Percentiles rank a stretch among this genome's conserved stretches.
Evolutionary conservation across 352 stramenopile species (phyloP).

Genomic region (Phytophthora aleatoria): DNA sequence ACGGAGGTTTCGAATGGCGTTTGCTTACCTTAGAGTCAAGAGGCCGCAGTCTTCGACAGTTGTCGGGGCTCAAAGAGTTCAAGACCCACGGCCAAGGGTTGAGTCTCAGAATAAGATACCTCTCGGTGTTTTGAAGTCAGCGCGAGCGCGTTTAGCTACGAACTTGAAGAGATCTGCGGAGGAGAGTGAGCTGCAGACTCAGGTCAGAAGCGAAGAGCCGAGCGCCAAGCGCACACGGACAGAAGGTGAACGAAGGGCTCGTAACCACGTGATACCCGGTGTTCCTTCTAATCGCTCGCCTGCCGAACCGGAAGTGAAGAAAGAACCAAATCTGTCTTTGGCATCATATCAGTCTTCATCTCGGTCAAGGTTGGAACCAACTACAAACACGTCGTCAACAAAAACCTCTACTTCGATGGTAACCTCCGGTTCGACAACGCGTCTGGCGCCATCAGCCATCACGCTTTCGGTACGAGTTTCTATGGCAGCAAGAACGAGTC

Average conservation of each 20-base stretch:
- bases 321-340: not conserved
- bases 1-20: constrained; percentile 28
- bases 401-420: constrained; percentile 1
- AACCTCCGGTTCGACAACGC: not conserved
- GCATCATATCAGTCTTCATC: constrained; percentile 2
- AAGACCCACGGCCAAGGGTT: not conserved
- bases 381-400: constrained; percentile 2
- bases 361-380: not conserved
- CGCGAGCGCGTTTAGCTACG: constrained; percentile 8
- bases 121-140: constrained; percentile 16
- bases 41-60: not conserved
- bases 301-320: not conserved
- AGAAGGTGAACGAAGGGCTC: not conserved
- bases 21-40: constrained; percentile 28
- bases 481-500: not conserved
- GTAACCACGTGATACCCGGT: not conserved
- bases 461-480: not conserved
- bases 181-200: not conserved
- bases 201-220: not conserved
- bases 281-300: not conserved
- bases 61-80: not conserved
- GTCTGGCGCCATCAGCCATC: not conserved
- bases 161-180: constrained; percentile 14
- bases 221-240: constrained; percentile 25
- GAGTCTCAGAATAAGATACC: constrained; percentile 15